phyloP scores from a whole-genome alignment of 768 basidiomycete genomes.

The Pleurotus pulmonarius region DNA sequence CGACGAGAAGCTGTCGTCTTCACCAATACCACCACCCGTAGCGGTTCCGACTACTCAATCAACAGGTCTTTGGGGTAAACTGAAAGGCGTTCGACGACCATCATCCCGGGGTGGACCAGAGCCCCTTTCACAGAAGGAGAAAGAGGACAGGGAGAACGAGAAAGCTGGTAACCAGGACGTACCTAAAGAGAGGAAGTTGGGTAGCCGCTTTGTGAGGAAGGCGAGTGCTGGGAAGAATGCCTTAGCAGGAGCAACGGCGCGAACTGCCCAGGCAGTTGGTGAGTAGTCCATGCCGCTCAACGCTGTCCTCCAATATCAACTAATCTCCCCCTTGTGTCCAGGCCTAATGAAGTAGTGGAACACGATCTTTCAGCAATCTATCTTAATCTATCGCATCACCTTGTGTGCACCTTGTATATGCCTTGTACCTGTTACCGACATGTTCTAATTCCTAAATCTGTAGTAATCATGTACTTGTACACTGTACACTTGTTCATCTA shows the following conservation, averaged over 20 bases:
- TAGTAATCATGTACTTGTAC: too few species aligned
- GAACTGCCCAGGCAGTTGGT: constrained; percentile 12
- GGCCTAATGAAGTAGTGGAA: not conserved
- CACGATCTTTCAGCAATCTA: not conserved
- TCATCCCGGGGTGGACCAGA: constrained; percentile 1
- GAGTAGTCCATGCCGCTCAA: not conserved
- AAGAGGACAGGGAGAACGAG: not conserved
- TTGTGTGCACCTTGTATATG: too few species aligned
- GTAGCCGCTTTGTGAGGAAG: constrained; percentile 9
- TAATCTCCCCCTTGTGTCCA: not conserved
- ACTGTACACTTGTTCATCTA: too few species aligned
- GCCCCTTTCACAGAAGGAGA: not conserved
- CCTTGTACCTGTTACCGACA: too few species aligned
- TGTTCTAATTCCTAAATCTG: too few species aligned
- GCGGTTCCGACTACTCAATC: not conserved
- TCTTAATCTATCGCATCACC: not conserved
- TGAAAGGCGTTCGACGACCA: constrained; percentile 14
- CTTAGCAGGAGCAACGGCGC: constrained; percentile 8
- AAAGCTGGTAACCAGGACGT: constrained; percentile 5
- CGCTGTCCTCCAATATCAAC: not conserved
- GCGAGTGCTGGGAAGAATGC: constrained; percentile 11
- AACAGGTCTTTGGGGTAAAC: constrained; percentile 3
- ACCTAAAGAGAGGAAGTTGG: constrained; percentile 12
- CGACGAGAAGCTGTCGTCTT: not conserved
- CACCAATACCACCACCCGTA: too few species aligned